These are phyloP conservation scores for Debaryomyces tyrocola DNA, from an alignment of 805 yeast genomes.

Conservation along the genomic window DNA sequence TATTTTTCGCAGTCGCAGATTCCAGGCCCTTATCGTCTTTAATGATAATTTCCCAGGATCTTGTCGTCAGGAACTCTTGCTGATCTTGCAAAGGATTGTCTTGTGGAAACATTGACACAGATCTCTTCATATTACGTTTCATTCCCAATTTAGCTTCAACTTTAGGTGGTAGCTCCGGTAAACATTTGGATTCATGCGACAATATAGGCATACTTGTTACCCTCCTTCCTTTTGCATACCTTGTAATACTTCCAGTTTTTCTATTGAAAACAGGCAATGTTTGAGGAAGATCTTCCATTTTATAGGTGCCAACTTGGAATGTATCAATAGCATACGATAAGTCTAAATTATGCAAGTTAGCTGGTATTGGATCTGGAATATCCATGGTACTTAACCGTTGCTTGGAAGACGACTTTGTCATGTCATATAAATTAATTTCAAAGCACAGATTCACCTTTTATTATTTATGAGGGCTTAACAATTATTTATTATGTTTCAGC, in stretches of 20 bases:
- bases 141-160: not conserved
- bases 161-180: constrained; percentile 3
- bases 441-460: not conserved
- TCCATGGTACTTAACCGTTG: constrained; percentile 24
- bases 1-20: not conserved
- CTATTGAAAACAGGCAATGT: constrained; percentile 21
- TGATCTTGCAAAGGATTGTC: not conserved
- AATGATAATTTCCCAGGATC: too few relatives aligned
- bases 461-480: not conserved
- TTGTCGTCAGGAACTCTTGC: too few relatives aligned
- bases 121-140: not conserved
- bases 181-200: not conserved
- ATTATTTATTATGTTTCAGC: not conserved
- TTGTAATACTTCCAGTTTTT: constrained; percentile 19
- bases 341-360: constrained; percentile 20
- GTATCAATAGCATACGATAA: constrained; percentile 26
- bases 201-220: constrained; percentile 24
- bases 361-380: constrained; percentile 24
- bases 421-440: not conserved
- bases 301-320: constrained; percentile 25
- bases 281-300: constrained; percentile 29
- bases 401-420: constrained; percentile 8
- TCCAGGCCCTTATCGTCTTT: not conserved
- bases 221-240: constrained; percentile 14
- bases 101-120: constrained; percentile 2